Evolutionary conservation across 345 rosid genomes (phyloP), one percentile per base, ranked within the genome.

Genomic region (Durio zibethinus): DNA sequence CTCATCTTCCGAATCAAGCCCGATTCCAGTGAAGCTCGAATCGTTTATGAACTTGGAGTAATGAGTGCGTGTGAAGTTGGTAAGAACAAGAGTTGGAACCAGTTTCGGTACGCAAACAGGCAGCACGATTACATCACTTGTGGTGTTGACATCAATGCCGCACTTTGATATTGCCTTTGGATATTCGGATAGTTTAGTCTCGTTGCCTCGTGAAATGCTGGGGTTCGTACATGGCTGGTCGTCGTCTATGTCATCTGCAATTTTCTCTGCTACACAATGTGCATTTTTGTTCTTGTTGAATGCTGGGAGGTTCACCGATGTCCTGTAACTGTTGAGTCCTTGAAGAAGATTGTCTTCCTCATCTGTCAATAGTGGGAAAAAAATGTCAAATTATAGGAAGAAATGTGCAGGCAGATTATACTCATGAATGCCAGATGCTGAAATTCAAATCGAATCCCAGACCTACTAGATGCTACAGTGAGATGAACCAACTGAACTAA

Each of bases 251-350:
- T 89, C 78, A 20, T 87, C 84, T 0, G 92, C 97, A 0, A 93
- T 73, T 77, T 86, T 53, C 33, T 90, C 91, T 2, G 97, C 97
- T 0, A 87, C 83, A 75, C 97, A 94, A 0, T 59, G 82, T 0
- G 97, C 98, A 11, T 88, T 90, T 15, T 80, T 80, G 78, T 89
- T 87, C 83, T 88, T 87, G 38, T 77, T 5, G 10, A 91, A 85
- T 5, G 82, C 56, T 0, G 87, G 83, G 35, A 93, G 89, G 57
- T 66, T 83, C 36, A 70, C 64, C 1, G 91, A 68, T 29, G 84
- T 83, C 65, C 97, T 72, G 83, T 85, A 89, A 80, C 89, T 87
- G 87, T 94, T 90, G 59, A 94, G 79, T 63, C 93, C 97, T 81
- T 89, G 93, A 11, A 91, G 89, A 76, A 92, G 89, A 76, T 82